Evolutionary conservation across 2,329 filamentous ascomycete genomes (phyloP).

Genomic region (Ophiostoma pallidulum): DNA sequence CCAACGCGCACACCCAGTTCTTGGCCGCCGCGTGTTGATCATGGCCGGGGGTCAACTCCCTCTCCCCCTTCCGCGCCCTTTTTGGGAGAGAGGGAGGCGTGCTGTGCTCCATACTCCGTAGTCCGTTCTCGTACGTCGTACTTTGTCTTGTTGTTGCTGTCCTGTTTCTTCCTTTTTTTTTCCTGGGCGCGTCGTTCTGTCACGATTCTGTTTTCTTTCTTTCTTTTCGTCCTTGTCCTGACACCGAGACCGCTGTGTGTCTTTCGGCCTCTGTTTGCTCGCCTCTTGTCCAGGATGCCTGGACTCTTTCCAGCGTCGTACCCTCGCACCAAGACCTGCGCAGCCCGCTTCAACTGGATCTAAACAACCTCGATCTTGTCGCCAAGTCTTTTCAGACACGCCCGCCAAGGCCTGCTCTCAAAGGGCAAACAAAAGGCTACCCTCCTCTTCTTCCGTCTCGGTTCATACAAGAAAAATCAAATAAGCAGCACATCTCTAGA

Average conservation of each 20-base stretch:
- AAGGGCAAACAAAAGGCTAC: neutral
- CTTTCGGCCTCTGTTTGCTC: neutral
- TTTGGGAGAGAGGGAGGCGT: too few relatives aligned
- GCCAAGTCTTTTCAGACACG: neutral
- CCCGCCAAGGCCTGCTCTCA: neutral
- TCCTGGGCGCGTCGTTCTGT: too few relatives aligned
- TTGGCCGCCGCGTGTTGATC: neutral
- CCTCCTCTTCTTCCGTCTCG: too few relatives aligned
- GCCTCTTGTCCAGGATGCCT: neutral
- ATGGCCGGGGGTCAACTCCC: neutral
- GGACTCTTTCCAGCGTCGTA: neutral
- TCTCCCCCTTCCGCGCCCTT: neutral
- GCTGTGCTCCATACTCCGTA: too few relatives aligned
- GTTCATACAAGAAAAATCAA: neutral
- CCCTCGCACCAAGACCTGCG: neutral
- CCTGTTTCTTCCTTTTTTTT: too few relatives aligned
- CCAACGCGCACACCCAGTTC: neutral
- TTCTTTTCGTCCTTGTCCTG: too few relatives aligned
- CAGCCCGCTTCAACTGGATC: neutral
- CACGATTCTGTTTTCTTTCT: too few relatives aligned
- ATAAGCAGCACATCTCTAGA: constrained; percentile 6
- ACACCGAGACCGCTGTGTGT: too few relatives aligned
- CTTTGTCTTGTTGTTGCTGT: neutral
- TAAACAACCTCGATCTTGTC: too few relatives aligned
- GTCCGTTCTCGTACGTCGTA: too few relatives aligned